Percentiles rank a stretch among this genome's conserved stretches.
These are phyloP conservation scores for Ganoderma sinense DNA, from an alignment of 1,284 basidiomycete genomes.

Conservation along the genomic window DNA sequence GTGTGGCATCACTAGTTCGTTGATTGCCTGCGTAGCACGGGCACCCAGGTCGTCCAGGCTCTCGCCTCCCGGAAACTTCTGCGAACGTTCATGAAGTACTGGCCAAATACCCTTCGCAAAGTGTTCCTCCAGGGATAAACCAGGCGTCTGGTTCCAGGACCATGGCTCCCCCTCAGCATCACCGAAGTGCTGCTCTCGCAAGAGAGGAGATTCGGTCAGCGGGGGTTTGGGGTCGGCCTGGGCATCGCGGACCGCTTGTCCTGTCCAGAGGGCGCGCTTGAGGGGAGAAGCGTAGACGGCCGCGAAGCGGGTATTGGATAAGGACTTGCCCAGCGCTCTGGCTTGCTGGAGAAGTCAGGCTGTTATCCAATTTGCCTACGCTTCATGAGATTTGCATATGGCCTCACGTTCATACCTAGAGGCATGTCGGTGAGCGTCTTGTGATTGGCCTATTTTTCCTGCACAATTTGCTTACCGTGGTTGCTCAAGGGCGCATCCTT, in stretches of 20 bases:
- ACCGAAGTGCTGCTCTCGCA: conserved; percentile 79
- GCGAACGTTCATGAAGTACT: conserved; percentile 51
- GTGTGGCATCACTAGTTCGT: conserved; percentile 68
- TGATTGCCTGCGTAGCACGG: conserved; percentile 66
- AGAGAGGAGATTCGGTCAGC: conserved; percentile 56
- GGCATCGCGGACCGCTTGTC: conserved; percentile 62
- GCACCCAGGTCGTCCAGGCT: conserved; percentile 71
- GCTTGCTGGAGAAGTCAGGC: conserved; percentile 70
- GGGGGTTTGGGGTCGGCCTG: conserved; percentile 62
- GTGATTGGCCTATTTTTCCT: background rate
- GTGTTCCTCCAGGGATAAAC: conserved; percentile 56
- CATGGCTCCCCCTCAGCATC: conserved; percentile 75
- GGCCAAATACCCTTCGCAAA: conserved; percentile 62
- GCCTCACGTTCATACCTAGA: conserved; percentile 70
- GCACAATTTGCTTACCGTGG: conserved; percentile 63
- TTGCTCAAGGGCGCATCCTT: conserved; percentile 83
- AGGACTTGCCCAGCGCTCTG: conserved; percentile 72
- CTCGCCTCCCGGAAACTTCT: conserved; percentile 78
- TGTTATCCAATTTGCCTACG: background rate
- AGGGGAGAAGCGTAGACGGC: conserved; percentile 85
- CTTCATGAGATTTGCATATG: background rate
- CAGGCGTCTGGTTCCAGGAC: conserved; percentile 40
- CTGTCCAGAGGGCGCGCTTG: conserved; percentile 79
- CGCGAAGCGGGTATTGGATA: conserved; percentile 64
- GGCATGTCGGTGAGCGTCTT: background rate